Evolutionary conservation across 2,329 filamentous ascomycete species (phyloP), one percentile per base, ranked within the genome.

Genomic region (Ophiostoma ips): DNA sequence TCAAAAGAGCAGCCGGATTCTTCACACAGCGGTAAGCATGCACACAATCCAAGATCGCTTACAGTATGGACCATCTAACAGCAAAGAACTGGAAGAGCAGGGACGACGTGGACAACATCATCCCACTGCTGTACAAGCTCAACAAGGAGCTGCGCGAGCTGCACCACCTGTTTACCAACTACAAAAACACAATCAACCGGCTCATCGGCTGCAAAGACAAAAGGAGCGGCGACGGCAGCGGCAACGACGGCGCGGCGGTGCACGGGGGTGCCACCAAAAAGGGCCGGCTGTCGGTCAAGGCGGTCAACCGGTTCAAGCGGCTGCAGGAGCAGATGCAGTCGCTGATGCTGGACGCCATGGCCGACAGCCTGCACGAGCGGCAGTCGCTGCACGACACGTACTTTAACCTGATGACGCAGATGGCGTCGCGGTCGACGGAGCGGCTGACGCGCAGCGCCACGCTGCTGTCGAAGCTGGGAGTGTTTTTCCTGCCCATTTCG

Each of bases 371-470:
- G 19, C 76, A 76, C 28, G 83, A 87, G 62, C 87, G 86, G 60
- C 79, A 82, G 24, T 77, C 78, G 0, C 66, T 88, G 24, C 80
- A 83, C 3, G 75, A 76, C 55, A 77, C 86, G 80, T 87, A 87
- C 62, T 87, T 87, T 70, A 86, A 84, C 62, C 72, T 88, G 55
- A 85, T 83, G 52, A 78, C 83, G 16, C 78, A 87, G 59, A 86
- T 84, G 60, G 82, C 87, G 62, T 84, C 82, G 0, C 75, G 79
- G 55, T 77, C 79, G 4, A 83, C 86, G 11, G 83, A 85, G 52
- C 74, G 80, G 18, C 71, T 88, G 18, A 87, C 83, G 0, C 71
- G 83, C 51, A 80, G 83, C 55, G 84, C 83, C 3, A 77, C 86
- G 5, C 67, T 88, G 5, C 70, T 88, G 11, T 83, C 82, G 44